Percentiles rank a stretch among this genome's conserved stretches.
Conservation (phyloP, 1,284 basidiomycete species). For the Ceratobasidium sp. region DNA sequence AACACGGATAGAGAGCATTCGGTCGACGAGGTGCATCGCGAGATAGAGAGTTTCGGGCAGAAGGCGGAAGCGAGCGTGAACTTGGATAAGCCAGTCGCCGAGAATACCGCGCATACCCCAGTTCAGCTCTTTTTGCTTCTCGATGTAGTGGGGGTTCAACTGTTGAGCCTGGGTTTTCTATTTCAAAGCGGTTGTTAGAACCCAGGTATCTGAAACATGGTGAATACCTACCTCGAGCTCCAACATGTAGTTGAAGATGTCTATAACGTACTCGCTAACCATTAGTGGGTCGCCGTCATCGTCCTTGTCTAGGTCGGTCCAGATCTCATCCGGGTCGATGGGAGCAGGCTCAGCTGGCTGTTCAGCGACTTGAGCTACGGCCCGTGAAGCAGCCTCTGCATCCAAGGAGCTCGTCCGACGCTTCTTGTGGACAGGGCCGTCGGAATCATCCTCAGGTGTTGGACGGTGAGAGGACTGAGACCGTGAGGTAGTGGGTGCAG, state of each 20-base stretch:
- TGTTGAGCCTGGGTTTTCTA: constrained; percentile 71
- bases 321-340: constrained; percentile 51
- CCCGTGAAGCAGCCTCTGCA: constrained; percentile 66
- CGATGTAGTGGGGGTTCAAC: constrained; percentile 93
- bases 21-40: constrained; percentile 95
- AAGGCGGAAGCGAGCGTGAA: constrained; percentile 93
- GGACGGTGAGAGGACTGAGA: constrained; percentile 11
- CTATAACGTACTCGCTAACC: constrained; percentile 96
- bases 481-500: constrained; percentile 51
- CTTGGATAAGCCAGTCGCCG: constrained; percentile 97
- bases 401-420: constrained; percentile 78
- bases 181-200: constrained; percentile 42
- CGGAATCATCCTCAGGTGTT: constrained; percentile 63
- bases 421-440: constrained; percentile 74
- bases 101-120: constrained; percentile 97
- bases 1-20: constrained; percentile 91
- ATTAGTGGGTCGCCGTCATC: constrained; percentile 96
- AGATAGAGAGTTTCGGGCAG: constrained; percentile 97
- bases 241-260: constrained; percentile 95
- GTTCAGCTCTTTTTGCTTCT: constrained; percentile 88
- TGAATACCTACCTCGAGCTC: constrained; percentile 67
- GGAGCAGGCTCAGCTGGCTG: constrained; percentile 1
- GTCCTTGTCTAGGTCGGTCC: constrained; percentile 94
- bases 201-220: constrained; percentile 26
- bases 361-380: constrained; percentile 36